Evolutionary conservation across 1,284 basidiomycete species (phyloP).

Genomic region (Austroboletus niveus): DNA sequence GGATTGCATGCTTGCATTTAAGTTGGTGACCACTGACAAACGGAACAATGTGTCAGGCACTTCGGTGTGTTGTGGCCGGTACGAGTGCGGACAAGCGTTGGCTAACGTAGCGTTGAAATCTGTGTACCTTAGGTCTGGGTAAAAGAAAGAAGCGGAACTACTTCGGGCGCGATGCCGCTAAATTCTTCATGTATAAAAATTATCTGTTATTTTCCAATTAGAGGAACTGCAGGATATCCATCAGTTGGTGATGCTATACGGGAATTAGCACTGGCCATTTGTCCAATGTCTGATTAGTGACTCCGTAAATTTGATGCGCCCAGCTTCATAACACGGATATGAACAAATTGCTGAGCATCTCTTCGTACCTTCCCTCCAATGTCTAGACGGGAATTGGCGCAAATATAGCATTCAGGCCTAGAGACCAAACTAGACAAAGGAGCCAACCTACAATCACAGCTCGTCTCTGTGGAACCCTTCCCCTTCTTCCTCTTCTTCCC

Average conservation of each 20-base stretch:
- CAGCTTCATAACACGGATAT: slow-evolving; percentile 27
- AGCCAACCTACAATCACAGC: slow-evolving; percentile 35
- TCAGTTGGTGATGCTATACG: slow-evolving; percentile 4
- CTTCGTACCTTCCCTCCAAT: background rate
- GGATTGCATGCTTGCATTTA: slow-evolving; percentile 12
- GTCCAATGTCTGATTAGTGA: slow-evolving; percentile 6
- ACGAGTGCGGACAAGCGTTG: background rate
- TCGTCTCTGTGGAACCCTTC: slow-evolving; percentile 36
- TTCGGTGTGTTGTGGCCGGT: background rate
- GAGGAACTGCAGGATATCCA: slow-evolving; percentile 8
- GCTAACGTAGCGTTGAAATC: background rate
- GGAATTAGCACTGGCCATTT: slow-evolving; percentile 22
- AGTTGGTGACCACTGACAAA: background rate
- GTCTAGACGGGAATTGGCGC: slow-evolving; percentile 7
- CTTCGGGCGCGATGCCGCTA: slow-evolving; percentile 6
- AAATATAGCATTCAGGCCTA: slow-evolving; percentile 16
- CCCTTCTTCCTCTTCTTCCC: slow-evolving; percentile 24
- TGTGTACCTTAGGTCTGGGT: background rate
- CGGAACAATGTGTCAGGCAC: slow-evolving; percentile 4
- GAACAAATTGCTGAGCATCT: slow-evolving; percentile 14
- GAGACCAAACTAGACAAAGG: slow-evolving; percentile 12
- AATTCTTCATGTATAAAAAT: slow-evolving; percentile 9
- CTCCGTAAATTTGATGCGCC: slow-evolving; percentile 18
- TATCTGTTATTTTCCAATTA: slow-evolving; percentile 7
- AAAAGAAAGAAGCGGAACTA: background rate